Percentiles rank a stretch among this genome's conserved stretches.
phyloP scores from a whole-genome alignment of 805 yeast genomes.

The Yamadazyma endophytica region DNA sequence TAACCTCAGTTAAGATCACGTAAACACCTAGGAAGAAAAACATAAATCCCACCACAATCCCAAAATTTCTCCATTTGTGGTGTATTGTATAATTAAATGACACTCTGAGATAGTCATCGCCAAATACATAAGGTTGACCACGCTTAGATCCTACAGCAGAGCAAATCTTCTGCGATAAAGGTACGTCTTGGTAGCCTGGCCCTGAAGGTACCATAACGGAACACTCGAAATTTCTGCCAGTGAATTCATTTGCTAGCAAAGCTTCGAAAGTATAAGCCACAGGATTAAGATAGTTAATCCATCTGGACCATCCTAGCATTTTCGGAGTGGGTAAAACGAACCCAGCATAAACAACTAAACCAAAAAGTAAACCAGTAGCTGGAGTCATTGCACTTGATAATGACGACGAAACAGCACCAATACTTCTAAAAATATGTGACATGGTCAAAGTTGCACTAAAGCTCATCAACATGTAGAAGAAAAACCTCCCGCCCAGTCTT shows the following conservation, averaged over 20 bases:
- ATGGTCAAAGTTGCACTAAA: constrained; percentile 30
- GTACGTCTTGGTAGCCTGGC: constrained; percentile 40
- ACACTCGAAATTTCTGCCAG: constrained; percentile 53
- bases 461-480: constrained; percentile 33
- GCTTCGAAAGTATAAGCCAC: constrained; percentile 49
- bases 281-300: constrained; percentile 42
- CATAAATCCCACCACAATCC: constrained; percentile 54
- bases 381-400: constrained; percentile 41
- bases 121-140: constrained; percentile 52
- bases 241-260: constrained; percentile 63
- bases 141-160: constrained; percentile 55
- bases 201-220: constrained; percentile 56
- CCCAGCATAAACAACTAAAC: constrained; percentile 54
- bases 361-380: constrained; percentile 43
- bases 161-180: constrained; percentile 46
- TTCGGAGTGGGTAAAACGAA: constrained; percentile 39
- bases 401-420: constrained; percentile 40
- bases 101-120: constrained; percentile 50
- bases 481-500: constrained; percentile 33
- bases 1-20: constrained; percentile 28
- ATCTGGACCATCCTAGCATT: constrained; percentile 64
- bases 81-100: constrained; percentile 49
- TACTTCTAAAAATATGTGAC: constrained; percentile 39
- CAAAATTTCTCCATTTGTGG: constrained; percentile 81
- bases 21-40: constrained; percentile 36